Evolutionary conservation across 2,329 filamentous ascomycete species (phyloP), one percentile per base, ranked within the genome.

Genomic region (Cadophora sp.): DNA sequence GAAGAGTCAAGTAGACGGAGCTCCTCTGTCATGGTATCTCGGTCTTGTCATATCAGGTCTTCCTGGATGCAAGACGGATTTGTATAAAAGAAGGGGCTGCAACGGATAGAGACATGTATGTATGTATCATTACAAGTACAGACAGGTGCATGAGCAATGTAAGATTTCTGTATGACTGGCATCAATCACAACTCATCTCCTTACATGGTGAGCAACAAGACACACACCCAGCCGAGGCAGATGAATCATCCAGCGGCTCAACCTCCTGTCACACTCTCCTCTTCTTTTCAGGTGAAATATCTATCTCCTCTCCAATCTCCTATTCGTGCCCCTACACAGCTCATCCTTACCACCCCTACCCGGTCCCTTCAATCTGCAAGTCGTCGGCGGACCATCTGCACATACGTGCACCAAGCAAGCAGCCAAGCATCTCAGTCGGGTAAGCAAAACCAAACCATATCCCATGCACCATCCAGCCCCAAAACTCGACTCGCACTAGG

Each of bases 1-100:
- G 94, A 76, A 89, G 89, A 80, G 82, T 85, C 78, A 91, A 91
- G 83, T 87, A 81, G 72, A 68, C 11, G 22, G 22, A 18, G 14
- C 43, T 39, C n/a, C 30, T 36, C 16, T 33, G 6, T 13, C 39
- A 20, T 13, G 7, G 20, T 64, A 39, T 43, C 47, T 55, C 4
- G 20, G 14, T 36, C 14, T 24, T 13, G 9, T 20, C 22, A 14
- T 62, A 7, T 62, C 24, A 27, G 14, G 33, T 27, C 20, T 51
- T 24, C 27, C 51, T 58, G n/a, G 55, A 53, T 24, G 9, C 20
- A 24, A 39, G 33, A 18, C 16, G 4, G 24, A 2, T n/a, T 53
- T 59, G 43, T 59, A 59, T 36, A 64, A 59, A 62, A 62, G 59
- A 27, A 24, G 22, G 13, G 11, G n/a, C 2, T 30, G 45, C n/a